A percentile compares a stretch with the other conserved stretches of the same genome.
phyloP scores from a whole-genome alignment of 768 basidiomycete species.

The Tephrocybe sp. region DNA sequence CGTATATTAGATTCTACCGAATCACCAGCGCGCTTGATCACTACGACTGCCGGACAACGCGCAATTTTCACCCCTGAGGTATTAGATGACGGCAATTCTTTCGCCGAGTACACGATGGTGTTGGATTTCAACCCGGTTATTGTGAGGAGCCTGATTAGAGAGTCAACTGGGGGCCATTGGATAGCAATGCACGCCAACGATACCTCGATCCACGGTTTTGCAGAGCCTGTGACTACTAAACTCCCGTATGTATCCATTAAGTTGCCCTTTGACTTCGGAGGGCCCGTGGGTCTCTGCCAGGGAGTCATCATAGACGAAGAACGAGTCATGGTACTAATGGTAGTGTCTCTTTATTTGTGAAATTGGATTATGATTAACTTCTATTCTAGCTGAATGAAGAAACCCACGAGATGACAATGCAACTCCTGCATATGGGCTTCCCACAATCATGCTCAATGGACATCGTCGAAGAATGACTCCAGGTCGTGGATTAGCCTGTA shows the following conservation, averaged over 20 bases:
- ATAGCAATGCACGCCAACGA: not conserved
- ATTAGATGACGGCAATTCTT: not conserved
- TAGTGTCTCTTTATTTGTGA: constrained; percentile 15
- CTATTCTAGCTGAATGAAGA: not conserved
- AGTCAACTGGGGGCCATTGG: not conserved
- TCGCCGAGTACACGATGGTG: not conserved
- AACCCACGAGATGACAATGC: not conserved
- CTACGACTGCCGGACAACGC: constrained; percentile 22
- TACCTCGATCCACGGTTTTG: constrained; percentile 16
- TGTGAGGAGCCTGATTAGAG: not conserved
- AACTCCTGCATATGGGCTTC: constrained; percentile 5
- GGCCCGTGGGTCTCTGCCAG: constrained; percentile 18
- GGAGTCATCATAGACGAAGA: constrained; percentile 40
- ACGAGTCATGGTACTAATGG: constrained; percentile 32
- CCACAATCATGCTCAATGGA: too few species aligned
- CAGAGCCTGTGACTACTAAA: constrained; percentile 19
- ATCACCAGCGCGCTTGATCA: constrained; percentile 18
- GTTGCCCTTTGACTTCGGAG: constrained; percentile 1
- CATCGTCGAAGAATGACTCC: too few species aligned
- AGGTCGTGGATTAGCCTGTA: too few species aligned
- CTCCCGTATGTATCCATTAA: constrained; percentile 26
- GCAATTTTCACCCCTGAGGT: constrained; percentile 12
- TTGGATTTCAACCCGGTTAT: constrained; percentile 9
- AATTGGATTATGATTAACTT: not conserved
- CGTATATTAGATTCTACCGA: constrained; percentile 15